phyloP scores from a whole-genome alignment of 768 basidiomycete species.

The Pluteus cervinus region DNA sequence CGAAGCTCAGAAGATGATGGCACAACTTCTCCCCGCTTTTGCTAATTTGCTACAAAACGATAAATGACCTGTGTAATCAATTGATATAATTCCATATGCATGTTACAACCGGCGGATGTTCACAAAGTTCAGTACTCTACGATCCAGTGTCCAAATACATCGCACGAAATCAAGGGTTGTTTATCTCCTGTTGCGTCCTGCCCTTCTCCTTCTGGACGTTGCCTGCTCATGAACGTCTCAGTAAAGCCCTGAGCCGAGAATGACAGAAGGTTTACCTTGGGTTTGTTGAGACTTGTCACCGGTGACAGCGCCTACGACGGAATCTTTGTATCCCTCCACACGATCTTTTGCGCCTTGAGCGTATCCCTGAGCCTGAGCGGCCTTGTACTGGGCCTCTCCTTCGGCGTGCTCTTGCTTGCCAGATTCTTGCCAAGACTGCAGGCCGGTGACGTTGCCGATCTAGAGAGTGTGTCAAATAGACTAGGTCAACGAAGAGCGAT shows the following conservation, averaged over 20 bases:
- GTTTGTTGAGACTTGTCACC: slow-evolving; percentile 42
- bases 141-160: no score
- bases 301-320: slow-evolving; percentile 43
- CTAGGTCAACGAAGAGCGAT: no score
- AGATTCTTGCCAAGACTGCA: slow-evolving; percentile 35
- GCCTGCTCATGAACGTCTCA: slow-evolving; percentile 24
- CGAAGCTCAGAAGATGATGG: no score
- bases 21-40: no score
- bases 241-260: not conserved
- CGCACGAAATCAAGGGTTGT: no score
- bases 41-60: no score
- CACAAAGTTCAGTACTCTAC: no score
- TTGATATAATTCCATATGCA: no score
- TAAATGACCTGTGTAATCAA: no score
- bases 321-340: slow-evolving; percentile 40
- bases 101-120: no score
- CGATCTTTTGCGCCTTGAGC: slow-evolving; percentile 42
- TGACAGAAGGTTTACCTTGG: slow-evolving; percentile 22
- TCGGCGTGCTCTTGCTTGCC: slow-evolving; percentile 49
- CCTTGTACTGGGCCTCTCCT: slow-evolving; percentile 45
- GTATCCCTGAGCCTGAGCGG: slow-evolving; percentile 44
- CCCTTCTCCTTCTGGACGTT: slow-evolving; percentile 52
- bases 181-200: slow-evolving; percentile 44
- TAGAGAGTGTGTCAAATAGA: no score
- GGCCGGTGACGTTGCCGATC: slow-evolving; percentile 45